Base-by-base conservation (phyloP, 2,329 filamentous ascomycete species). In the Claviceps humidiphila region DNA sequence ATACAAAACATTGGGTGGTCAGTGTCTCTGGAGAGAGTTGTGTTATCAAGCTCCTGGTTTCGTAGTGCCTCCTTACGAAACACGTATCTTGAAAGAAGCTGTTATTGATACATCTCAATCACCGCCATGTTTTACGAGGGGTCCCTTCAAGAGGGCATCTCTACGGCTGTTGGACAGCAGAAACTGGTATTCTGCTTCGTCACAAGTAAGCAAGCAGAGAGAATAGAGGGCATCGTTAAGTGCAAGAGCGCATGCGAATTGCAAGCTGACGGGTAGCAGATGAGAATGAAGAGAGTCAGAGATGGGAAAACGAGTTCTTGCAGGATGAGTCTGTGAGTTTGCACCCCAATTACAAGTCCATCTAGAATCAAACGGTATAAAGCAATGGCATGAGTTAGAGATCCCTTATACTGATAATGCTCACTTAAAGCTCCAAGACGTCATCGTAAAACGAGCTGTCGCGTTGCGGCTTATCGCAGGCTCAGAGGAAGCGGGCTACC, bases 171-270 rank as follows among this genome's bases (percentile, higher is more conserved):
- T 6, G 77, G 80, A 55, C 75, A 90, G 65, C 73, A 80, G 54
- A 94, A 91, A 67, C 75, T 85, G 17, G 86, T 96, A 0, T 78
- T 87, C 34, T 95, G 89, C 69, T 94, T 96, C 67, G 84, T 95
- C 37, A 80, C 82, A 62, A 84, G 87, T 89, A 67, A 58, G 72
- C 58, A 22, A 8, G n/a, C 20, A 13, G 1, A 17, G 13, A 22
- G 20, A 2, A 24, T 22, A 43, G 11, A 22, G 6, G 16, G 1
- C 7, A 17, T 9, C 2, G 4, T 26, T 41, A n/a, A 42, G 43
- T 13, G 37, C 9, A 20, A 41, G 42, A 34, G 40, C 42, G 13
- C 6, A 34, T 13, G 30, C 14, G 22, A 52, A 20, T 58, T 63
- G 51, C 63, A 55, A 44, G 8, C 13, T 6, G 16, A 11, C 16